Conservation (phyloP, 2,329 filamentous ascomycete species). For the Aschersonia sp. region DNA sequence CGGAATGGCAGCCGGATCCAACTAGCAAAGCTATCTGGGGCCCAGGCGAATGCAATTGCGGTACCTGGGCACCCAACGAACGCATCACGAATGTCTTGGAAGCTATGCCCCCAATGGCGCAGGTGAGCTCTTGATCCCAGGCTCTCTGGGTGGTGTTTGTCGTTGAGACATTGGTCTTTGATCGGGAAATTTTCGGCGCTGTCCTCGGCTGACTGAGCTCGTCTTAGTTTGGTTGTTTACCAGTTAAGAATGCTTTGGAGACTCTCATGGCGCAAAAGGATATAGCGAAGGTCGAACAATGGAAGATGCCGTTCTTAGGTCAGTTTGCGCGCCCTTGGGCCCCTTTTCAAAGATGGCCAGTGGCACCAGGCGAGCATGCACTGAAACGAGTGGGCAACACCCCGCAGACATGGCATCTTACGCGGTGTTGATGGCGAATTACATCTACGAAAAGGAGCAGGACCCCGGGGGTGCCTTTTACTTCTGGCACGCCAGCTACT, state of each 20-base stretch:
- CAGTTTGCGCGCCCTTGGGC: too few relatives aligned
- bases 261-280: too few relatives aligned
- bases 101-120: background rate
- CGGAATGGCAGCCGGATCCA: background rate
- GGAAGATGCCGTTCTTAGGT: too few relatives aligned
- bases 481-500: background rate
- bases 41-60: background rate
- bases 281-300: too few relatives aligned
- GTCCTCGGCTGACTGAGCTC: too few relatives aligned
- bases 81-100: background rate
- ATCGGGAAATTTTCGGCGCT: too few relatives aligned
- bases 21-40: background rate
- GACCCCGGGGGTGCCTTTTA: background rate
- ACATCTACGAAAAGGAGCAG: background rate
- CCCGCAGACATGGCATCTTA: background rate
- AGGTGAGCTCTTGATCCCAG: background rate
- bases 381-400: too few relatives aligned
- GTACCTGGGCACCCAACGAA: background rate
- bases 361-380: too few relatives aligned
- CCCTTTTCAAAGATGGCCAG: too few relatives aligned
- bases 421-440: background rate
- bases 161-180: background rate
- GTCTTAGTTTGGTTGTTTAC: too few relatives aligned
- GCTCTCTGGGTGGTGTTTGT: background rate
- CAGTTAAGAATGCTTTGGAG: too few relatives aligned